Evolutionary conservation across 2,329 filamentous ascomycete species (phyloP).

Genomic region (Phaeoacremonium minimum): DNA sequence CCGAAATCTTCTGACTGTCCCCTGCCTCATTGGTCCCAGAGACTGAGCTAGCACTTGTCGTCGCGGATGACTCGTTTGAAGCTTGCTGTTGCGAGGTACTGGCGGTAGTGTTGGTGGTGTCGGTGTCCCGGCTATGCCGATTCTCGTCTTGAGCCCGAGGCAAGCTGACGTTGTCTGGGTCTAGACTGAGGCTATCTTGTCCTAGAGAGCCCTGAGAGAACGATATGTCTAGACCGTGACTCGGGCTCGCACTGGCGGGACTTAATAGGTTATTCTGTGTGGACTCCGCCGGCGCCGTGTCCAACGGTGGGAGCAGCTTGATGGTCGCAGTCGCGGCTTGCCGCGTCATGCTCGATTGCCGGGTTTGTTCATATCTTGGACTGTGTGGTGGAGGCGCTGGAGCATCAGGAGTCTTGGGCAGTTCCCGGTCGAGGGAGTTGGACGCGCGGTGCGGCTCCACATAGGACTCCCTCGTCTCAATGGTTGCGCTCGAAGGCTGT

Average conservation of each 20-base stretch:
- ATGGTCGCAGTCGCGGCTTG: slow-evolving; percentile 8
- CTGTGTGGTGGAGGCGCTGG: slow-evolving; percentile 33
- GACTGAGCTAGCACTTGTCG: slow-evolving; percentile 53
- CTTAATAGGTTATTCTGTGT: background rate
- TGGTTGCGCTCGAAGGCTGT: slow-evolving; percentile 45
- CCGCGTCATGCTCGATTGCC: slow-evolving; percentile 7
- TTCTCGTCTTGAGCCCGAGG: slow-evolving; percentile 31
- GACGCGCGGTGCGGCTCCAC: slow-evolving; percentile 2
- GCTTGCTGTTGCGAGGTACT: slow-evolving; percentile 43
- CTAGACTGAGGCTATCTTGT: no score
- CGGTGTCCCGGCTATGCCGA: slow-evolving; percentile 49
- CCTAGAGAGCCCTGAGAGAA: no score
- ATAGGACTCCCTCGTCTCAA: slow-evolving; percentile 31
- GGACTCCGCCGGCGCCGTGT: background rate
- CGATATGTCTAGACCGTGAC: no score
- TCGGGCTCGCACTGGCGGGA: background rate
- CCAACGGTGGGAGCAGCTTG: background rate
- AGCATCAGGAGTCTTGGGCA: slow-evolving; percentile 26
- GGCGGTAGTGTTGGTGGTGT: slow-evolving; percentile 42
- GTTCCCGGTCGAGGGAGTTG: slow-evolving; percentile 20
- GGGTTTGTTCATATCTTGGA: slow-evolving; percentile 14
- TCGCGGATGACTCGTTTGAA: slow-evolving; percentile 48
- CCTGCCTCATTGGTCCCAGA: slow-evolving; percentile 44
- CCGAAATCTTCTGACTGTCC: slow-evolving; percentile 33
- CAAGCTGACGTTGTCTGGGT: no score